These are phyloP conservation scores for Pleurotus djamor DNA, from an alignment of 768 basidiomycete genomes.

Conservation along the genomic window DNA sequence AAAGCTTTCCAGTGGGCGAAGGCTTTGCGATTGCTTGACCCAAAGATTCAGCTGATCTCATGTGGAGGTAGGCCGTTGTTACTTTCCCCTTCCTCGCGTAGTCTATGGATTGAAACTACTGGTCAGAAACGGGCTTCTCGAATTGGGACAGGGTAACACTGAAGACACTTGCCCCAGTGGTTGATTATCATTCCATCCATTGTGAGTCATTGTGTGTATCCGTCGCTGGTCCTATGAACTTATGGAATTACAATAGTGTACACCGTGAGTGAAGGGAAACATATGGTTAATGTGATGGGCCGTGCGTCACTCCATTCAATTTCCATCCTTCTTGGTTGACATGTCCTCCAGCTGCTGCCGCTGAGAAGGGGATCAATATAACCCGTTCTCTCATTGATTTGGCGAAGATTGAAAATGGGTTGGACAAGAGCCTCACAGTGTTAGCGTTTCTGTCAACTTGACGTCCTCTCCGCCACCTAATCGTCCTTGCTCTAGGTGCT, in stretches of 20 bases:
- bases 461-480: background rate
- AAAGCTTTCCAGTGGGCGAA: constrained; percentile 63
- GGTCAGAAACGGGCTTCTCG: constrained; percentile 33
- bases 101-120: constrained; percentile 12
- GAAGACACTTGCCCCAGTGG: constrained; percentile 38
- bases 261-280: constrained; percentile 38
- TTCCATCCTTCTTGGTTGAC: background rate
- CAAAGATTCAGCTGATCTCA: constrained; percentile 48
- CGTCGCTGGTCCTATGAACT: background rate
- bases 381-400: constrained; percentile 49
- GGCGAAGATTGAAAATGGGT: constrained; percentile 37
- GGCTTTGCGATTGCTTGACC: constrained; percentile 55
- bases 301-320: constrained; percentile 24
- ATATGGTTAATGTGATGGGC: constrained; percentile 53
- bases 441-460: constrained; percentile 12
- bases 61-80: constrained; percentile 40
- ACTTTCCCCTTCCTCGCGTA: constrained; percentile 10
- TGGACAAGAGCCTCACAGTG: constrained; percentile 36
- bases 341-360: constrained; percentile 38
- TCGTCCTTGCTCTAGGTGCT: constrained; percentile 26
- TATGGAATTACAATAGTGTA: constrained; percentile 26
- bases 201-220: constrained; percentile 17
- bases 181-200: constrained; percentile 51
- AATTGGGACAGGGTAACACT: constrained; percentile 42
- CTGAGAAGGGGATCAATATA: constrained; percentile 52